Evolutionary conservation across 1,284 basidiomycete genomes (phyloP), one percentile per base, ranked within the genome.

Genomic region (Cryptococcus maquisensis): DNA sequence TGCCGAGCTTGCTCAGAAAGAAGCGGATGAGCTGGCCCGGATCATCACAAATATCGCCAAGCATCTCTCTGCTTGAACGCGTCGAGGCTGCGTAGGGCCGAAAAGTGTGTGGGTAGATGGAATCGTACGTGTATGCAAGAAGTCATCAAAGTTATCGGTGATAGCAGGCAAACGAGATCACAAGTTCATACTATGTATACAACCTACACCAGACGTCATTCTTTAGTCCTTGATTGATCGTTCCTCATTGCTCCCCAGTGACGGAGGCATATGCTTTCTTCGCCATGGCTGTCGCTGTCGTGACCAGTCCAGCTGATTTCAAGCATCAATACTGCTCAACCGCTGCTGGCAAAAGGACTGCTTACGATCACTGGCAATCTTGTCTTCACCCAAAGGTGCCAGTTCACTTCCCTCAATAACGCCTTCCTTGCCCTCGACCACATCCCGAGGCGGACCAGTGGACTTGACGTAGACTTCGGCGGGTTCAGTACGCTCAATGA

Each of bases 1-100:
- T 63, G 65, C 73, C 18, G 82, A 80, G 12, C 73, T 85, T 49
- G 86, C 85, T 2, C 76, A 83, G 61, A 71, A 81, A 57, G 89
- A 92, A 71, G 81, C 82, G n/a, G 73, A 77, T 18, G 82, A 88
- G 52, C 76, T 92, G 54, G 76, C 79, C 3, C 68, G 71, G 20
- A 77, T 88, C 58, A 73, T 92, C 37, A 76, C 80, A 40, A 74
- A 71, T 45, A 79, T 88, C 57, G 79, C 83, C 9, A 63, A 79
- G 52, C 60, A 70, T 3, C 79, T 84, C 4, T 24, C 40, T 12
- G 61, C 57, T 13, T 57, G 24, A 44, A 13, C n/a, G 39, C 10
- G 28, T 32, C 4, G 28, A 32, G 28, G 28, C 10, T 10, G 28
- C 28, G 28, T 32, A 7, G 28, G n/a, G n/a, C n/a, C 28, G 28